A percentile compares a stretch with the other conserved stretches of the same genome.
Conservation (phyloP, 75 land plant species). For the Picea glauca region DNA sequence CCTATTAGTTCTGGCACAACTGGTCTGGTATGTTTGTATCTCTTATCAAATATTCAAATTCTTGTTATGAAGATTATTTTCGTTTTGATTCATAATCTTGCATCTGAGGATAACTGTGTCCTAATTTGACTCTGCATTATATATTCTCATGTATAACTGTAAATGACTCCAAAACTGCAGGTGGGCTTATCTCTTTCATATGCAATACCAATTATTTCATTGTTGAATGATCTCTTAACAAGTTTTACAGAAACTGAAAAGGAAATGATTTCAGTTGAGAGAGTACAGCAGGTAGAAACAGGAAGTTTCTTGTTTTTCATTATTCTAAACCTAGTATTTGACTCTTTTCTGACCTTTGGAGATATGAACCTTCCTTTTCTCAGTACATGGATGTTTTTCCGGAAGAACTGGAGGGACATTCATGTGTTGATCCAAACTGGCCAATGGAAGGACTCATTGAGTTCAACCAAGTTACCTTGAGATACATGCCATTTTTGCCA, state of each 20-base stretch:
- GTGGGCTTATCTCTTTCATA: constrained; percentile 91
- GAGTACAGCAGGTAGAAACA: constrained; percentile 72
- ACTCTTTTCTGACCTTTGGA: not conserved
- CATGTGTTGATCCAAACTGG: constrained; percentile 42
- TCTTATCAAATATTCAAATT: not conserved
- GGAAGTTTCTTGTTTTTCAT: not conserved
- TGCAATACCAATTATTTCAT: constrained; percentile 83
- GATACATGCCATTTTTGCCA: constrained; percentile 74
- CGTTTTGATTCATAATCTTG: not conserved
- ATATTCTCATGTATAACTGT: not conserved
- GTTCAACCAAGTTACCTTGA: constrained; percentile 73
- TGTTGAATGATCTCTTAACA: constrained; percentile 69
- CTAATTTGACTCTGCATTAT: not conserved
- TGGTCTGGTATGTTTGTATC: constrained; percentile 60
- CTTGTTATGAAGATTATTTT: not conserved
- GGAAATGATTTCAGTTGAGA: constrained; percentile 98
- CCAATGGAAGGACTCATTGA: constrained; percentile 64
- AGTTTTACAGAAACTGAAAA: constrained; percentile 95
- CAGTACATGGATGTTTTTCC: constrained; percentile 84
- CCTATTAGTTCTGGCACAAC: constrained; percentile 65
- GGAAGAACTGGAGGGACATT: constrained; percentile 53
- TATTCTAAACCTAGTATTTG: not conserved
- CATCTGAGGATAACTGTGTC: not conserved
- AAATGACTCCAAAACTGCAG: constrained; percentile 25
- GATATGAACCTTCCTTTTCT: constrained; percentile 9